Evolutionary conservation across 257 asterid species (phyloP), one percentile per base, ranked within the genome.

Genomic region (Buddleja alternifolia): DNA sequence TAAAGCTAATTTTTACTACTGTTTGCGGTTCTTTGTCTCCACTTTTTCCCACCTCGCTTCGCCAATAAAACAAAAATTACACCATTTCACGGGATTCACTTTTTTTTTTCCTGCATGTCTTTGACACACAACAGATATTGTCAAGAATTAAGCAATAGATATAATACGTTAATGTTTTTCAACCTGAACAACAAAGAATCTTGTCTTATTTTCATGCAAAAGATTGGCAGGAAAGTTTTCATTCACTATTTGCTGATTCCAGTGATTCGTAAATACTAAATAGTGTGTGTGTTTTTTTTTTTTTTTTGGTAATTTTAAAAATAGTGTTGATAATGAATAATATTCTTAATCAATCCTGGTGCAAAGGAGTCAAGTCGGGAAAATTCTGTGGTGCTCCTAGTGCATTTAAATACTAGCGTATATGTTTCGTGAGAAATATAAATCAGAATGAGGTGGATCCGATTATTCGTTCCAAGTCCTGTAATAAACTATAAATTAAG

Each of bases 1-100:
- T 40, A 79, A 73, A 75, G 77, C 56, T 10, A 36, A 74, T 70
- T 66, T 74, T 78, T 78, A 48, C 76, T 52, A 65, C 75, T 74
- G 65, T 78, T 73, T 45, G 9, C 50, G 40, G 50, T 34, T 66
- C 23, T 39, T 4, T 67, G 78, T 79, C 75, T 71, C 62, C 63
- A 60, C 75, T 69, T 79, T 73, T 40, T 57, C 72, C 76, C 60
- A 25, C 80, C 63, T 63, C 45, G 15, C 60, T 23, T 47, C 54
- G 36, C 57, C 40, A n/a, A n/a, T n/a, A 14, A 50, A 40, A 60
- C 19, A 47, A 4, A 45, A 19, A 6, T 16, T 19, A 42, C 7
- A 12, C 53, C 57, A 70, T 58, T 70, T 58, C 63, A 51, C 67
- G 54, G 39, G 53, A 53, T 47, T 57, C 24, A 32, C 44, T 50